Evolutionary conservation across 192 early-diverging fungal genomes (phyloP), one percentile per base, ranked within the genome.

Genomic region (Bifiguratus adelaidae): DNA sequence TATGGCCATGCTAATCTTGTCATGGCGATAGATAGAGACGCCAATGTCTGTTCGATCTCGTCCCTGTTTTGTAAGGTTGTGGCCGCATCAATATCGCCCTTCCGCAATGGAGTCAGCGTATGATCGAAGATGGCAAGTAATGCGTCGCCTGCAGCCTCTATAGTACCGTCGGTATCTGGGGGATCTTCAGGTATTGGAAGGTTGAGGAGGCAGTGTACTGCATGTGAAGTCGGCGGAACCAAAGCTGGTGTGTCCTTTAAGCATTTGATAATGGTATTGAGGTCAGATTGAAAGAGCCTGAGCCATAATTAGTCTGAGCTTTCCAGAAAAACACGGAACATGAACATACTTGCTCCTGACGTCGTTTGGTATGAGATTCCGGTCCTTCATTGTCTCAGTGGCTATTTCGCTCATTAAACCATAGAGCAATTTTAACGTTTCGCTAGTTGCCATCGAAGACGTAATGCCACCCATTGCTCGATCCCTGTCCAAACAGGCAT

Each of bases 211-310:
- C 74, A 74, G 52, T 91, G 82, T n/a, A 91, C 76, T 0, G 79
- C 80, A 61, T 89, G 85, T 4, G 79, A 78, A 27, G 82, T 72
- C 23, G 88, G 88, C 12, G 88, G 70, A 18, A 69, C 45, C n/a
- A 91, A 46, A 11, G 84, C 2, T 11, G 22, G 11, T 18, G 34
- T 13, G 35, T 42, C 8, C 22, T 44, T 2, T 3, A 24, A 48
- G 44, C 9, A 3, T 21, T 40, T 47, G 2, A n/a, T 16, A 49
- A 15, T 32, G 19, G 9, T 11, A 18, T 24, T 51, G 21, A 30
- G 13, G 13, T 32, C 4, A 33, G 16, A 34, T 40, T 27, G 8
- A 25, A 30, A 1, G 27, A 21, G 3, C n/a, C 28, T 7, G 20
- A 19, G 13, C 13, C 43, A 7, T 42, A 11, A n/a, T 45, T 27